Conservation (phyloP, 1,284 basidiomycete species). For the Cutaneotrichosporon dermatis region DNA sequence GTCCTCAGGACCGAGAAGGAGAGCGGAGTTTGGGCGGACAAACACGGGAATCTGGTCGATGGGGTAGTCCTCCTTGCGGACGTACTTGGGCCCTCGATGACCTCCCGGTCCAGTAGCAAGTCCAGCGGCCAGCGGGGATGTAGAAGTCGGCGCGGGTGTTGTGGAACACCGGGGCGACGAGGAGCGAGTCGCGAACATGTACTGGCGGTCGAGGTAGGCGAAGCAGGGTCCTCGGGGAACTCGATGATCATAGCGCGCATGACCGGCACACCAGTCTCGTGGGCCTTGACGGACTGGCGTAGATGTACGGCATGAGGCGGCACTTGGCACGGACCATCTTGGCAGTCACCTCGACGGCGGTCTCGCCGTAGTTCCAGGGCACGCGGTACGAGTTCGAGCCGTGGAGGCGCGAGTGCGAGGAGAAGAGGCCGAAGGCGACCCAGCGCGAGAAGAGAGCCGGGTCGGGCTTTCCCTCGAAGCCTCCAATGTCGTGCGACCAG, state of each 20-base stretch:
- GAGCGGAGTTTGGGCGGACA: slow-evolving; percentile 58
- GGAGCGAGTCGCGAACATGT: slow-evolving; percentile 63
- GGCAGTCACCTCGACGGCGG: slow-evolving; percentile 62
- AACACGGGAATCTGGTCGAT: slow-evolving; percentile 58
- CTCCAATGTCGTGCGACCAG: slow-evolving; percentile 69
- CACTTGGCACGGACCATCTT: slow-evolving; percentile 65
- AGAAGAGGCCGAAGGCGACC: slow-evolving; percentile 59
- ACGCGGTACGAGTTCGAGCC: slow-evolving; percentile 68
- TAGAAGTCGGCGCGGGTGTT: slow-evolving; percentile 63
- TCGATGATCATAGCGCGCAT: slow-evolving; percentile 71
- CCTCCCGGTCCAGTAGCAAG: slow-evolving; percentile 49
- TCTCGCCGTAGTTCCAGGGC: slow-evolving; percentile 70
- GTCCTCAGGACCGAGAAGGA: slow-evolving; percentile 57
- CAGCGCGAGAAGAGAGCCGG: slow-evolving; percentile 65
- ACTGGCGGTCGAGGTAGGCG: slow-evolving; percentile 61
- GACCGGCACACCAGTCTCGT: slow-evolving; percentile 59
- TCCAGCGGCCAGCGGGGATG: slow-evolving; percentile 66
- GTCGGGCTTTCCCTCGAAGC: slow-evolving; percentile 56
- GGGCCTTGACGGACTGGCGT: slow-evolving; percentile 62
- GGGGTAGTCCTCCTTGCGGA: slow-evolving; percentile 35
- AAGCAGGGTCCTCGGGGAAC: slow-evolving; percentile 63
- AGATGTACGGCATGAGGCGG: slow-evolving; percentile 69
- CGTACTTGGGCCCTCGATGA: slow-evolving; percentile 30
- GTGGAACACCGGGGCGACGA: slow-evolving; percentile 67
- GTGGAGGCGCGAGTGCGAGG: slow-evolving; percentile 60